Base-by-base conservation (phyloP, 1,284 basidiomycete genomes). In the Papiliotrema terrestris region DNA sequence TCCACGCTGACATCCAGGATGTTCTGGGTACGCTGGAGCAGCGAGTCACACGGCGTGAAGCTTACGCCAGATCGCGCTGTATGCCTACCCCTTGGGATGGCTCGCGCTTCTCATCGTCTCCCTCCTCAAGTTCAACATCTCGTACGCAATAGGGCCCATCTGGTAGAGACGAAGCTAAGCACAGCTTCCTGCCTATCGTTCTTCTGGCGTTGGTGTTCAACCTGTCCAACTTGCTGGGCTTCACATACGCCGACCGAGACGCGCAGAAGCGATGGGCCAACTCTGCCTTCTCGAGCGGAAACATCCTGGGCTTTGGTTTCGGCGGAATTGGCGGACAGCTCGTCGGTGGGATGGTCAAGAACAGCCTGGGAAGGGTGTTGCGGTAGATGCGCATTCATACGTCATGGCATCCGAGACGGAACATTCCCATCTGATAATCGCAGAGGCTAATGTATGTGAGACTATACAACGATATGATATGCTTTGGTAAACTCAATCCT, bases 41-140 rank as follows among this genome's bases (percentile, higher is more conserved):
- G n/a, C 20, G 47, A 8, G 29, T 22, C 2, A 38, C 13, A 29
- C n/a, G 23, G 13, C 11, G 11, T 25, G 44, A 45, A n/a, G 43
- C 25, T 25, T 3, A 20, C 41, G 25, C 49, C 65, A 91, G 90
- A 87, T 87, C 58, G 91, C 91, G 15, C 80, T 94, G 17, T 95
- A 95, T 76, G 80, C 83, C n/a, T 96, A 92, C 77, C 93, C 93
- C 0, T 78, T 86, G 20, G 82, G 91, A 13, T 97, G 93, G 93
- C 69, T 86, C 32, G 83, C 86, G 14, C 82, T 97, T 22, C 79
- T 97, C 61, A 85, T 96, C 52, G 86, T 96, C 44, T 92, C 91
- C 15, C 75, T 96, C 56, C 78, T 97, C 70, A 90, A 91, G 72
- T 86, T 95, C 73, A 89, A 84, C 74, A 80, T 93, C 60, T 85